Base-by-base conservation (phyloP, 73 alveolate species). In the Paramecium bursaria region DNA sequence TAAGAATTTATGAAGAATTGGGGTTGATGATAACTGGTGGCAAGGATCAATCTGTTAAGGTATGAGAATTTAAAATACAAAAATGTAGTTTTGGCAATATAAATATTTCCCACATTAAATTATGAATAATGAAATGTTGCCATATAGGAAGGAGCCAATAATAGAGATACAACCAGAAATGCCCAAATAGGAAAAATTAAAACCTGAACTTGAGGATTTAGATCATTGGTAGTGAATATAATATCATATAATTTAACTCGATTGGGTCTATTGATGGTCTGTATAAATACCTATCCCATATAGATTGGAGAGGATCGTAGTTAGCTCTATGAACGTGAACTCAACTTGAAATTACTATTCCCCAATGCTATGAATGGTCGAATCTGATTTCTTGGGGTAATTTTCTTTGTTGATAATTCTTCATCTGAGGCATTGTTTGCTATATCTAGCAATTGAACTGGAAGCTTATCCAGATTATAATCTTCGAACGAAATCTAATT, bases 141-240 rank as follows among this genome's bases (percentile, higher is more conserved):
- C 82, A 10, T 23, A 39, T 17, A 17, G 57, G 10, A 67, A 67
- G 44, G 82, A 67, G 35, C 82, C 60, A 15, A 26, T 42, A 39
- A 26, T 47, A 35, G 53, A 67, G 35, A 39, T 39, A 30, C 27
- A 27, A 23, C 48, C 33, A 23, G 7, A 19, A 39, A 10, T 33
- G 26, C 21, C 33, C 27, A 21, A 30, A 42, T 42, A 31, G 35
- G 49, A 17, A 42, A n/a, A 60, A 33, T 31, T 67, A 57, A 67
- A 67, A 42, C 82, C 60, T 9, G 82, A 67, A 42, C 27, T 67
- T 21, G 82, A 67, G 44, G 82, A 67, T 6, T 67, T 67, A 21
- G 82, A 67, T 19, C 82, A 67, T 67, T 67, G 82, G 82, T 30
- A 67, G 15, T 67, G 60, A 67, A 19, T 29, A 30, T 57, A 30